Evolutionary conservation across 495 filamentous ascomycete genomes (phyloP).

Genomic region (Xylaria sp.): DNA sequence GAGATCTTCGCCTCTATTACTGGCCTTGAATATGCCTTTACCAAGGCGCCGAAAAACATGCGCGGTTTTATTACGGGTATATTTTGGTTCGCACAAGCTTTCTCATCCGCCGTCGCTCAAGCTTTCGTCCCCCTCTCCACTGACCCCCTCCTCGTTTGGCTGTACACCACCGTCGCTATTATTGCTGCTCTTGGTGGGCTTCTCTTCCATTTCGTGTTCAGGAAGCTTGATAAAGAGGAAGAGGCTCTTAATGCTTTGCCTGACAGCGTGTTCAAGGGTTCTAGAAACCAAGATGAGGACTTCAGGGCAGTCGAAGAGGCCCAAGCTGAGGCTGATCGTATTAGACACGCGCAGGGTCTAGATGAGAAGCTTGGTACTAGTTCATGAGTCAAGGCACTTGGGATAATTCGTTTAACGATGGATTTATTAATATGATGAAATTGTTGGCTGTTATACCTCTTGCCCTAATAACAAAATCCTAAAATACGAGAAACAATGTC

Average conservation of each 20-base stretch:
- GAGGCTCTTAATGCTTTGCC: slow-evolving; percentile 69
- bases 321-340: slow-evolving; percentile 38
- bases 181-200: slow-evolving; percentile 64
- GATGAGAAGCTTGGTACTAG: slow-evolving; percentile 29
- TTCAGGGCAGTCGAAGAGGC: slow-evolving; percentile 32
- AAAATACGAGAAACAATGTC: neutral
- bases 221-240: slow-evolving; percentile 66
- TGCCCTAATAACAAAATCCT: neutral
- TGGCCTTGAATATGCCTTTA: slow-evolving; percentile 72
- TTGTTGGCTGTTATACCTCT: neutral
- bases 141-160: slow-evolving; percentile 70
- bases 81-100: slow-evolving; percentile 72
- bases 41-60: slow-evolving; percentile 82
- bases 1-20: slow-evolving; percentile 72
- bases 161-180: slow-evolving; percentile 69
- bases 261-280: slow-evolving; percentile 46
- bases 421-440: neutral
- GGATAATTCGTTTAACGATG: neutral
- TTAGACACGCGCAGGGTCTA: slow-evolving; percentile 38
- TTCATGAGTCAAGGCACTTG: neutral
- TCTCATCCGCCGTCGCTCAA: slow-evolving; percentile 72
- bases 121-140: slow-evolving; percentile 68
- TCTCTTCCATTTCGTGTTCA: slow-evolving; percentile 68
- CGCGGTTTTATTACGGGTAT: slow-evolving; percentile 73
- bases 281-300: slow-evolving; percentile 36